These are phyloP conservation scores for Neonothopanus nambi DNA, from an alignment of 1,284 basidiomycete species.

Conservation along the genomic window DNA sequence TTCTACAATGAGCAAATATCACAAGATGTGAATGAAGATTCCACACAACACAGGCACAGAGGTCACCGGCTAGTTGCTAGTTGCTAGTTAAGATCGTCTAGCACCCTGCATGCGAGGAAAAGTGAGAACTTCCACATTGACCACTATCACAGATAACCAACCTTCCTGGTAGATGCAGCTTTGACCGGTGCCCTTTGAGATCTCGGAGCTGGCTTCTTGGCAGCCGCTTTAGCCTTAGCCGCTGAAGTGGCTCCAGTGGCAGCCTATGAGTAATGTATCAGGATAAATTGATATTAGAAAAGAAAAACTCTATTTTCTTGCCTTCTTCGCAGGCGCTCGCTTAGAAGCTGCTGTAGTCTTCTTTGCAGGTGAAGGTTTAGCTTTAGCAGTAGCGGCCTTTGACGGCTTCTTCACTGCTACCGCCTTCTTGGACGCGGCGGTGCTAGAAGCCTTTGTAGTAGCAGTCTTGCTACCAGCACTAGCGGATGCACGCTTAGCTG, in stretches of 20 bases:
- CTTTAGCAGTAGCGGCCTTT: not conserved
- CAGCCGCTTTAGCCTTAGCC: conserved; percentile 18
- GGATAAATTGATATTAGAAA: too few relatives aligned
- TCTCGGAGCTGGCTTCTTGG: too few relatives aligned
- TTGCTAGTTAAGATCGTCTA: too few relatives aligned
- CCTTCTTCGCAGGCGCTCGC: conserved; percentile 6
- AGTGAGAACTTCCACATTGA: too few relatives aligned
- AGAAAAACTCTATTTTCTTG: too few relatives aligned
- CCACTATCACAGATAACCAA: too few relatives aligned
- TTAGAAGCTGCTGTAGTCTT: not conserved
- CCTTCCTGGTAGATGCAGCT: not conserved
- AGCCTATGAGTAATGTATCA: not conserved
- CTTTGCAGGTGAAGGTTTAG: not conserved
- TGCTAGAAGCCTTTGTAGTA: conserved; percentile 28
- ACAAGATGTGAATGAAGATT: too few relatives aligned
- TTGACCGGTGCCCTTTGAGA: not conserved
- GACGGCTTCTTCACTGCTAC: not conserved
- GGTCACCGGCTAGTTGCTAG: too few relatives aligned
- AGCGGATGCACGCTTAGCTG: not conserved
- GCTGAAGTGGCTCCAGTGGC: conserved; percentile 1
- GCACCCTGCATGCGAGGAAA: too few relatives aligned
- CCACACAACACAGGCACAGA: too few relatives aligned
- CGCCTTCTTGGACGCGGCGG: not conserved
- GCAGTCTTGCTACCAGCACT: too few relatives aligned
- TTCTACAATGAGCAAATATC: too few relatives aligned